Conservation (phyloP, 768 basidiomycete species). For the Psilocybe azurescens region DNA sequence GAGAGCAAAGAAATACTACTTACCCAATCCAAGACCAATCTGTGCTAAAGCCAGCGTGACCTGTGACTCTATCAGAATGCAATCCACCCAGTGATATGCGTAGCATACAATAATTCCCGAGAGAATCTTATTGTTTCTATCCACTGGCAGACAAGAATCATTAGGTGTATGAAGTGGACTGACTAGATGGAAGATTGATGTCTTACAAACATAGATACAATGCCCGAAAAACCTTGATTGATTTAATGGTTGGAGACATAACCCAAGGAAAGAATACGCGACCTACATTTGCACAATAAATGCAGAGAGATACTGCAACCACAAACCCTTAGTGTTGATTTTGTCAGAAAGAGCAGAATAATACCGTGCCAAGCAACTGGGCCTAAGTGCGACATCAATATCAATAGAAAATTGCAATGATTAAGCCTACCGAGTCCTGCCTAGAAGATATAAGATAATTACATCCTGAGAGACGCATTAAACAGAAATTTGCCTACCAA, state of each 20-base stretch:
- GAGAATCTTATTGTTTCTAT: not conserved
- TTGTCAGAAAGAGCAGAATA: not conserved
- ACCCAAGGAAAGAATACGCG: not conserved
- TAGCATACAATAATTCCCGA: not conserved
- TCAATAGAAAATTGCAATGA: not conserved
- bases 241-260: not conserved
- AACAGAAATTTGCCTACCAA: not conserved
- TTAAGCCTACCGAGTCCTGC: not conserved
- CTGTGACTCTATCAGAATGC: not conserved
- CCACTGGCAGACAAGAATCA: not conserved
- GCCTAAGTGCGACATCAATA: not conserved
- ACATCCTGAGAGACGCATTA: not conserved
- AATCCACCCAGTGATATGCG: not conserved
- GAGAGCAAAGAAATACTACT: not conserved
- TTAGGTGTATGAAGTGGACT: too few relatives aligned
- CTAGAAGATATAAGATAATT: not conserved
- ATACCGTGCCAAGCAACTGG: not conserved
- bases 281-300: not conserved
- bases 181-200: too few relatives aligned
- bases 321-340: not conserved
- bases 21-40: not conserved
- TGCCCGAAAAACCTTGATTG: constrained; percentile 24
- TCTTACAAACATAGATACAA: constrained; percentile 20
- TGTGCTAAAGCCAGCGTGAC: not conserved
- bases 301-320: not conserved